These are phyloP conservation scores for Clarireedia homoeocarpa DNA, from an alignment of 2,329 filamentous ascomycete genomes.

Conservation along the genomic window DNA sequence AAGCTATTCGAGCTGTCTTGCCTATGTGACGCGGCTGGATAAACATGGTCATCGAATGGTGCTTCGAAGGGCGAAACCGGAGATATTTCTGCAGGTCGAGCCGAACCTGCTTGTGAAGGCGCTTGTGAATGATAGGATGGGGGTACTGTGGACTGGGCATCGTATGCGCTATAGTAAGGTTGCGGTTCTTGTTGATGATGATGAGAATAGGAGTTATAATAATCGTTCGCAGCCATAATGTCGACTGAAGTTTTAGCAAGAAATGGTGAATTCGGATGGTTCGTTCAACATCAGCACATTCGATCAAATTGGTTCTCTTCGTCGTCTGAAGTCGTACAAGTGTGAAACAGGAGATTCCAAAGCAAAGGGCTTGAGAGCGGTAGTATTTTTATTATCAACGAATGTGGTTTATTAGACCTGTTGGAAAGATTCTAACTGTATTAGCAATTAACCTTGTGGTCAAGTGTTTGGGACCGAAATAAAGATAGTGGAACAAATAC, in stretches of 20 bases:
- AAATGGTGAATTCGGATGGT: background rate
- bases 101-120: constrained; percentile 14
- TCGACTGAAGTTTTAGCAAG: background rate
- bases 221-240: constrained; percentile 26
- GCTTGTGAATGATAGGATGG: constrained; percentile 23
- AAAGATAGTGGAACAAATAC: background rate
- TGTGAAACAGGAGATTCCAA: constrained; percentile 7
- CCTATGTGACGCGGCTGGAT: constrained; percentile 38
- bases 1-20: constrained; percentile 30
- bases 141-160: constrained; percentile 10
- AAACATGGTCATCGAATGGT: constrained; percentile 61
- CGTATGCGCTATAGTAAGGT: constrained; percentile 16
- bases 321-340: constrained; percentile 4
- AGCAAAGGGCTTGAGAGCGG: background rate
- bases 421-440: background rate
- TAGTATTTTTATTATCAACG: background rate
- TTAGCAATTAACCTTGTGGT: background rate
- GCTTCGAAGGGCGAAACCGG: constrained; percentile 52
- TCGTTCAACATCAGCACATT: background rate
- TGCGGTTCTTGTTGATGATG: constrained; percentile 12
- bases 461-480: background rate
- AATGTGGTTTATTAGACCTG: background rate
- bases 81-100: constrained; percentile 9
- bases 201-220: constrained; percentile 22
- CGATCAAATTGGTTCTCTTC: background rate